These are phyloP conservation scores for Thalassiosira sp. DNA, from an alignment of 352 stramenopile genomes.

Conservation along the genomic window DNA sequence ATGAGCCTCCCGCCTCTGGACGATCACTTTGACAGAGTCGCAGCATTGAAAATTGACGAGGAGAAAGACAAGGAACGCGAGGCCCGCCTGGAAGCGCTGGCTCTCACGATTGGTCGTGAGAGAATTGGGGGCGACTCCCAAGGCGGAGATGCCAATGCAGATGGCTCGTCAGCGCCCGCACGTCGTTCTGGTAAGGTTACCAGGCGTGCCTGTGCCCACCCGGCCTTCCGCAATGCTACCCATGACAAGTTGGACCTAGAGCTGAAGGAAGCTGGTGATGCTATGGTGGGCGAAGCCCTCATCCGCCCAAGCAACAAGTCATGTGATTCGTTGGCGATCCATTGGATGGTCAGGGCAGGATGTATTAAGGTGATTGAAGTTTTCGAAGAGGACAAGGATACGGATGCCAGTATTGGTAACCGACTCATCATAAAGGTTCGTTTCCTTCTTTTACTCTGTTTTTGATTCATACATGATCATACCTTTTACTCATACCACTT, in stretches of 20 bases:
- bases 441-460: constrained; percentile 8
- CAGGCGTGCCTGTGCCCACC: constrained; percentile 78
- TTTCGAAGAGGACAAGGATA: constrained; percentile 82
- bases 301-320: constrained; percentile 81
- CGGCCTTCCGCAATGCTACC: constrained; percentile 80
- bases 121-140: constrained; percentile 58
- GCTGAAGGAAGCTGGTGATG: constrained; percentile 64
- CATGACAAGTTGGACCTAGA: constrained; percentile 75
- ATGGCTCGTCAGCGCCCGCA: constrained; percentile 7
- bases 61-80: constrained; percentile 79
- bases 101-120: constrained; percentile 44
- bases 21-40: constrained; percentile 67
- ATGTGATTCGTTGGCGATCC: constrained; percentile 77
- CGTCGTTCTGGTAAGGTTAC: constrained; percentile 60
- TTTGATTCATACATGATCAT: constrained; percentile 8
- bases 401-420: constrained; percentile 82
- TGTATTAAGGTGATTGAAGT: constrained; percentile 83
- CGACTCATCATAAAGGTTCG: constrained; percentile 79
- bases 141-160: constrained; percentile 34
- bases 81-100: constrained; percentile 63
- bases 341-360: constrained; percentile 78
- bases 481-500: constrained; percentile 5
- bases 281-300: constrained; percentile 79
- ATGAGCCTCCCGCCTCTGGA: constrained; percentile 66
- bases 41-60: constrained; percentile 69